Evolutionary conservation across 2,329 filamentous ascomycete genomes (phyloP), one percentile per base, ranked within the genome.

Genomic region (Penicillium sp.): DNA sequence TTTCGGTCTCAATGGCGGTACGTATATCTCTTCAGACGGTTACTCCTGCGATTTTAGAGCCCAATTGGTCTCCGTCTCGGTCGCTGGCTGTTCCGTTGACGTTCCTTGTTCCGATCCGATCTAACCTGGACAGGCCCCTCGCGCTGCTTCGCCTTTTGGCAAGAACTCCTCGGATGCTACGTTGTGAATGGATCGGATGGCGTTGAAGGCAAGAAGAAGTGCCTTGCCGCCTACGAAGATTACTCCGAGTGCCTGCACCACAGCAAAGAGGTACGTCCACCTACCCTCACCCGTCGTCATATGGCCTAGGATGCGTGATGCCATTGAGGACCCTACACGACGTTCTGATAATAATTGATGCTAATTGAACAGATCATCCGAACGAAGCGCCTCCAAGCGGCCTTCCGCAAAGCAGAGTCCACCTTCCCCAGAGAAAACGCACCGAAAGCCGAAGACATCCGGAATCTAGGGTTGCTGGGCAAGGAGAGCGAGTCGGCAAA

Each of bases 201-300:
- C 56, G 88, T 92, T 69, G 81, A 85, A 64, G 90, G 90, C 65
- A 94, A 92, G 80, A 88, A 86, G 75, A 96, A 96, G 78, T 99
- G 95, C 74, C 79, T 82, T 18, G 87, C 89, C 16, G 83, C 86
- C 4, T 81, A 97, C 64, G 94, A 99, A 74, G 94, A 99, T 74
- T 99, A 99, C 81, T 96, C 97, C 74, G 94, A 99, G 80, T 99
- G 95, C 77, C 79, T 99, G 71, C 94, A 99, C 75, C 94, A 99
- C 82, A 91, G 89, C 82, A 99, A 99, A 81, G 94, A 99, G 90
- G 94, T 97, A 69, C 58, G 84, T 51, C 18, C 12, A 21, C n/a
- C n/a, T n/a, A 11, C n/a, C 20, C 18, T 43, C 9, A n/a, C 16
- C 8, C 3, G 18, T 2, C 33, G 12, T 5, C 33, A 38, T n/a